phyloP scores from a whole-genome alignment of 169 alveolate species.

The Plasmodium relictum region DNA sequence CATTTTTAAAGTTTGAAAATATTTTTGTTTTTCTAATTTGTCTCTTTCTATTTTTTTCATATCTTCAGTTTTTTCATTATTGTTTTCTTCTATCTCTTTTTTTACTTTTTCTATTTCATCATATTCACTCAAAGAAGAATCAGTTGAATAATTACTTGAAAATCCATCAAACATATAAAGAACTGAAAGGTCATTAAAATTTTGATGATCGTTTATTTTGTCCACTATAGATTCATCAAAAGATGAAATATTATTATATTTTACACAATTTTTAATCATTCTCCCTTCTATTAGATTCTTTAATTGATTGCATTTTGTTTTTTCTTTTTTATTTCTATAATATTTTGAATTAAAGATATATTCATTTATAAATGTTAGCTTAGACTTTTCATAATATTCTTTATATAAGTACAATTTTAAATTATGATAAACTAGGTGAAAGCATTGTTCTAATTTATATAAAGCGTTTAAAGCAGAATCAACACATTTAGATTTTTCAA shows the following conservation, averaged over 20 bases:
- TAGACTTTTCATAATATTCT: constrained; percentile 52
- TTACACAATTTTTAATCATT: neutral
- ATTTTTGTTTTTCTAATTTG: constrained; percentile 36
- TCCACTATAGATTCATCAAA: constrained; percentile 19
- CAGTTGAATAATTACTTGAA: constrained; percentile 73
- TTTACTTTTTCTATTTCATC: neutral
- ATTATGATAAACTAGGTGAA: constrained; percentile 42
- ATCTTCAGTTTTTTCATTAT: neutral
- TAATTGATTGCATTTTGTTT: neutral
- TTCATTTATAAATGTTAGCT: constrained; percentile 40
- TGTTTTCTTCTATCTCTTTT: neutral
- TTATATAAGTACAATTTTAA: constrained; percentile 60
- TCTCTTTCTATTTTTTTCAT: constrained; percentile 9
- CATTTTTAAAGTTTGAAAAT: constrained; percentile 58
- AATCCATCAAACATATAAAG: constrained; percentile 70
- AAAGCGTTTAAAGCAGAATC: constrained; percentile 34
- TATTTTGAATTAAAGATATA: constrained; percentile 50
- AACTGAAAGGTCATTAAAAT: constrained; percentile 6
- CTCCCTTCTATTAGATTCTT: neutral
- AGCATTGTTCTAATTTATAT: constrained; percentile 24
- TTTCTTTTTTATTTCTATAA: constrained; percentile 39
- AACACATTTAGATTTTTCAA: constrained; percentile 10
- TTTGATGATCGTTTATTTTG: neutral
- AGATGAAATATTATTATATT: neutral
- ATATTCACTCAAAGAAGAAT: neutral